Conservation (phyloP, 176 grass and related monocot genomes). For the Otatea glauca region DNA sequence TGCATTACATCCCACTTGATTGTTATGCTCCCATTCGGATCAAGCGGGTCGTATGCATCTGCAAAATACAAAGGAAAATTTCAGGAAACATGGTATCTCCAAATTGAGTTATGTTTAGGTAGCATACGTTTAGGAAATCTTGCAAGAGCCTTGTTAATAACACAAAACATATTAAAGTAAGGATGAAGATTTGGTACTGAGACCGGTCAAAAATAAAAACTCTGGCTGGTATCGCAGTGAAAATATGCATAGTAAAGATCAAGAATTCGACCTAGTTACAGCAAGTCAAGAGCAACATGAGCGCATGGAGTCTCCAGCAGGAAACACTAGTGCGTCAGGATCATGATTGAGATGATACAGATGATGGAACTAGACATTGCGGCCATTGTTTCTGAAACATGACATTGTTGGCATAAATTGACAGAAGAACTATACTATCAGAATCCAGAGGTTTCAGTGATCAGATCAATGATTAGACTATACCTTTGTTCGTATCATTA, state of each 20-base stretch:
- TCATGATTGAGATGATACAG: not conserved
- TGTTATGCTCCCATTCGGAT: slow-evolving; percentile 85
- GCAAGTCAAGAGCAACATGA: not conserved
- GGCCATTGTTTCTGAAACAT: not conserved
- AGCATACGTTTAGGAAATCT: not conserved
- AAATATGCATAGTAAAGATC: not conserved
- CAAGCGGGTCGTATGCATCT: slow-evolving; percentile 82
- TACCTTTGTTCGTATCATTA: not conserved
- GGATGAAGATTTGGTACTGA: not conserved
- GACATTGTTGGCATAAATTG: not conserved
- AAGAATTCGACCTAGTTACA: not conserved
- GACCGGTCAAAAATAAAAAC: not conserved
- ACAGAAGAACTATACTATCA: not conserved
- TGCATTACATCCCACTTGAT: slow-evolving; percentile 87
- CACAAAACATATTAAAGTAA: not conserved
- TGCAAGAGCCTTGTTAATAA: not conserved
- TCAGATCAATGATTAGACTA: not conserved
- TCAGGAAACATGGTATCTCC: slow-evolving; percentile 16
- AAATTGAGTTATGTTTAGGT: not conserved
- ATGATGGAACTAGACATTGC: not conserved
- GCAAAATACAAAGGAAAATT: slow-evolving; percentile 34
- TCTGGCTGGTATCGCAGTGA: not conserved
- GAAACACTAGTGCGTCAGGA: not conserved
- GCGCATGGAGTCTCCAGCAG: not conserved
- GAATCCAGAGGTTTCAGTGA: not conserved